Percentiles rank a stretch among this genome's conserved stretches.
These are phyloP conservation scores for Tubosaeta sp. DNA, from an alignment of 768 basidiomycete genomes.

Conservation along the genomic window DNA sequence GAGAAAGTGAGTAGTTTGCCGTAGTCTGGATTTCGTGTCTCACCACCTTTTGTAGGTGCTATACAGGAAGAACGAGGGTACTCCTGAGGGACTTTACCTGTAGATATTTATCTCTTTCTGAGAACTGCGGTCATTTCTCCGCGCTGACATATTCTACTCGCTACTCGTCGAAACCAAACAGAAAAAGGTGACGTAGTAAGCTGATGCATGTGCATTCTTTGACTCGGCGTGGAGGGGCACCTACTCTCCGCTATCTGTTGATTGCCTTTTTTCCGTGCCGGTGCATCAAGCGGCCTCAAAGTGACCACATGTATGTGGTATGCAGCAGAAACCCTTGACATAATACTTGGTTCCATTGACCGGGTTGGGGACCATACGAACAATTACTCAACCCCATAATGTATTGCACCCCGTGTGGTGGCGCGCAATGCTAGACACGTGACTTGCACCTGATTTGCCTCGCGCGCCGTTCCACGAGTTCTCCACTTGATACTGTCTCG, in stretches of 20 bases:
- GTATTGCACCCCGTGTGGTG: too few species aligned
- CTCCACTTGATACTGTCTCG: not conserved
- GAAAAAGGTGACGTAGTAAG: not conserved
- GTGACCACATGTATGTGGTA: not conserved
- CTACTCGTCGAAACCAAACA: not conserved
- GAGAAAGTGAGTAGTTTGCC: constrained; percentile 67
- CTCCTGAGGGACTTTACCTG: constrained; percentile 84
- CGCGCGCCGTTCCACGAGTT: too few species aligned
- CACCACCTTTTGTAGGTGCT: constrained; percentile 50
- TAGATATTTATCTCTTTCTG: constrained; percentile 32
- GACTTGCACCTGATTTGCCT: too few species aligned
- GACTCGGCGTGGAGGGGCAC: not conserved
- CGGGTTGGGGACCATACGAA: too few species aligned
- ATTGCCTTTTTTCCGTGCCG: not conserved
- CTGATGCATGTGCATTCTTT: not conserved
- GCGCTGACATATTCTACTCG: not conserved
- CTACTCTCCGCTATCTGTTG: not conserved
- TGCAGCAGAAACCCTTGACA: too few species aligned
- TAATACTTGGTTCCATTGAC: too few species aligned
- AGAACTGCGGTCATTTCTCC: not conserved
- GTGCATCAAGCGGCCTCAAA: not conserved
- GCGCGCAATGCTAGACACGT: too few species aligned
- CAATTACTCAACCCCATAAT: too few species aligned
- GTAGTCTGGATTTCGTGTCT: constrained; percentile 5
- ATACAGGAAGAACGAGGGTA: constrained; percentile 97